Evolutionary conservation across 1,284 basidiomycete species (phyloP).

Genomic region (Boletus albobrunnescens): DNA sequence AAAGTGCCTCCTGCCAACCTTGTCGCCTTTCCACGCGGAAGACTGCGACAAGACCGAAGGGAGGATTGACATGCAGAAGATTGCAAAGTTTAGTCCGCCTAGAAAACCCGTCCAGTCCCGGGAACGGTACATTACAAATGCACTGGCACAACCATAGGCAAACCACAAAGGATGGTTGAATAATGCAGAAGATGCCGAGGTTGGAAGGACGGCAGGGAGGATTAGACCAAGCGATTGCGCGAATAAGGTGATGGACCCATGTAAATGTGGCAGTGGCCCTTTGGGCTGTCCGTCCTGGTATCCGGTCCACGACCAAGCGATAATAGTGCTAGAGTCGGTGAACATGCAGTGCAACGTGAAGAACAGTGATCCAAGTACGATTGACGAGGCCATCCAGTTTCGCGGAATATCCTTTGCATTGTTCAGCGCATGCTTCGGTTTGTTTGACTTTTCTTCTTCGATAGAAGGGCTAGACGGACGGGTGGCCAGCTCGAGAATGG

Average conservation of each 20-base stretch:
- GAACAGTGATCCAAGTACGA: constrained; percentile 71
- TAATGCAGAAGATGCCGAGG: constrained; percentile 21
- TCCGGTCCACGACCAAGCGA: constrained; percentile 91
- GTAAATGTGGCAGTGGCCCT: constrained; percentile 74
- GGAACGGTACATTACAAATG: constrained; percentile 57
- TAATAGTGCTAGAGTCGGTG: constrained; percentile 77
- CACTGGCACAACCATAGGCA: constrained; percentile 46
- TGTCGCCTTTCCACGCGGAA: constrained; percentile 32
- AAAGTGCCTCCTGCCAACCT: constrained; percentile 48
- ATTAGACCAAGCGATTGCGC: constrained; percentile 58
- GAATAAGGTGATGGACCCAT: constrained; percentile 68
- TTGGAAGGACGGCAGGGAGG: constrained; percentile 38
- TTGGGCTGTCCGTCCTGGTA: constrained; percentile 58
- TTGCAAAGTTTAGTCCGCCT: constrained; percentile 64
- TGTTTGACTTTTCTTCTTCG: constrained; percentile 10
- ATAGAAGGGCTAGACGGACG: constrained; percentile 29
- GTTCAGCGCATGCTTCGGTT: constrained; percentile 4
- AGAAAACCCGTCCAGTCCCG: constrained; percentile 74
- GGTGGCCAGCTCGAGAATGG: constrained; percentile 46
- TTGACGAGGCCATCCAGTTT: constrained; percentile 47
- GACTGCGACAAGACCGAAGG: constrained; percentile 50
- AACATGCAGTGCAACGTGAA: constrained; percentile 79
- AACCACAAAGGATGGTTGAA: constrained; percentile 51
- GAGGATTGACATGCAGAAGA: constrained; percentile 65
- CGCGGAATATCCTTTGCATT: constrained; percentile 15